Conservation (phyloP, 495 filamentous ascomycete genomes). For the Penicillium goetzii region DNA sequence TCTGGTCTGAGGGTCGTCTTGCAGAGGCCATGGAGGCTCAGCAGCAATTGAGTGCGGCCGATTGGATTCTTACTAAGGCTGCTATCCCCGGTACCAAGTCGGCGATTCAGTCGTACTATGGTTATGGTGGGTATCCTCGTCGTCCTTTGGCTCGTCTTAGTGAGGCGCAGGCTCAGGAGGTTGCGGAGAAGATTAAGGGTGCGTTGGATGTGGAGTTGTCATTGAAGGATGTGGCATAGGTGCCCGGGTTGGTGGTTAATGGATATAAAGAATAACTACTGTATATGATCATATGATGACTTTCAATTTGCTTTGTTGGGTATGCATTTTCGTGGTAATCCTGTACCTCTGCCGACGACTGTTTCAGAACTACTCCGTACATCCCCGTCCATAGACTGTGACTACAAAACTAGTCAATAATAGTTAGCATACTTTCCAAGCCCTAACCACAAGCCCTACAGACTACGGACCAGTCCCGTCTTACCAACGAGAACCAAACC, state of each 20-base stretch:
- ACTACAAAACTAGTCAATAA: background rate
- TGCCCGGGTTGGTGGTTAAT: background rate
- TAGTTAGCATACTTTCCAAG: background rate
- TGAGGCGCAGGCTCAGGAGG: conserved; percentile 55
- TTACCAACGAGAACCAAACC: conserved; percentile 18
- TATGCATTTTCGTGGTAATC: background rate
- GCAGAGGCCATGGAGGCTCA: conserved; percentile 77
- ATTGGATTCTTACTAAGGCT: conserved; percentile 86
- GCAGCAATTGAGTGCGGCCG: conserved; percentile 69
- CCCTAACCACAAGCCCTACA: conserved; percentile 22
- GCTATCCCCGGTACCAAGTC: conserved; percentile 86
- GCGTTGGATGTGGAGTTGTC: conserved; percentile 68
- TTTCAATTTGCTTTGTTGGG: background rate
- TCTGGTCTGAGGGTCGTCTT: conserved; percentile 71
- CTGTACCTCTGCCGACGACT: background rate
- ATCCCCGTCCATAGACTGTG: background rate
- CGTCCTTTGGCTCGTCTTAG: conserved; percentile 70
- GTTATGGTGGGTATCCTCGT: conserved; percentile 80
- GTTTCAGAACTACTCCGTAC: no score
- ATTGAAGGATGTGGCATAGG: conserved; percentile 44
- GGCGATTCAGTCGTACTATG: conserved; percentile 81
- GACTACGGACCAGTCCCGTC: conserved; percentile 1
- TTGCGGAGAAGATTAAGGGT: conserved; percentile 66
- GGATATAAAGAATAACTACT: conserved; percentile 7
- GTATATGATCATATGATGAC: conserved; percentile 13